Percentiles rank a stretch among this genome's conserved stretches.
phyloP scores from a whole-genome alignment of 805 yeast species.

The Yarrowia sp. region DNA sequence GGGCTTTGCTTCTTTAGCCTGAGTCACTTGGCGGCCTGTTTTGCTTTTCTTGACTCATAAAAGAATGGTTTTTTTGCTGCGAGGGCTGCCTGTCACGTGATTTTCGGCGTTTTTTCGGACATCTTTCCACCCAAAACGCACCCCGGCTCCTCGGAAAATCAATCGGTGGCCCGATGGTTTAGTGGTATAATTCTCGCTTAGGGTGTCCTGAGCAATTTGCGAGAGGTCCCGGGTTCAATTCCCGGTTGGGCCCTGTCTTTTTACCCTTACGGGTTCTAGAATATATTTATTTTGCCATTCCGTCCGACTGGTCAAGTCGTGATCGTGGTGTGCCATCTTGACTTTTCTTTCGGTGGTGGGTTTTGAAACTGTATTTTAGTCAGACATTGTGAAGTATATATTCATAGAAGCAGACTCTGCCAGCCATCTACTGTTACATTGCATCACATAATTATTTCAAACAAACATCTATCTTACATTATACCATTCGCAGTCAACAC shows the following conservation, averaged over 20 bases:
- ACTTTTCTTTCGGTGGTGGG: no score
- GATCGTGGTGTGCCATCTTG: not conserved
- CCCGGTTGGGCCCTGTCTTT: slow-evolving; percentile 25
- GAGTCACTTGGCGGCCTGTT: not conserved
- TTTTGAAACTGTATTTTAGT: no score
- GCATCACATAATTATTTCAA: no score
- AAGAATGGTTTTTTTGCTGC: no score
- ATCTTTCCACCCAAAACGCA: not conserved
- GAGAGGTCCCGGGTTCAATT: slow-evolving; percentile 28
- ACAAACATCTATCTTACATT: slow-evolving; percentile 9
- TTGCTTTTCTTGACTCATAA: not conserved
- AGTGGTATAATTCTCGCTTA: slow-evolving; percentile 27
- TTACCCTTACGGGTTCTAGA: not conserved
- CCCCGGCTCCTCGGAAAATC: not conserved
- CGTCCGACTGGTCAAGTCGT: not conserved
- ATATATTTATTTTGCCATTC: not conserved
- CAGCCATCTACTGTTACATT: not conserved
- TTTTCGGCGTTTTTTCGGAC: not conserved
- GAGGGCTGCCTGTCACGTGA: not conserved
- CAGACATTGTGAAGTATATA: no score
- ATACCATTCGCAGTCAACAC: no score
- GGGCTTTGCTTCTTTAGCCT: no score
- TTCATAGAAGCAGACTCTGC: no score
- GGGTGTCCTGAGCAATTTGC: slow-evolving; percentile 26
- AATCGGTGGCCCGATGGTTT: slow-evolving; percentile 23